A percentile compares a stretch with the other conserved stretches of the same genome.
Evolutionary conservation across 2,329 filamentous ascomycete species (phyloP).

Genomic region (Pseudocercospora vitis): DNA sequence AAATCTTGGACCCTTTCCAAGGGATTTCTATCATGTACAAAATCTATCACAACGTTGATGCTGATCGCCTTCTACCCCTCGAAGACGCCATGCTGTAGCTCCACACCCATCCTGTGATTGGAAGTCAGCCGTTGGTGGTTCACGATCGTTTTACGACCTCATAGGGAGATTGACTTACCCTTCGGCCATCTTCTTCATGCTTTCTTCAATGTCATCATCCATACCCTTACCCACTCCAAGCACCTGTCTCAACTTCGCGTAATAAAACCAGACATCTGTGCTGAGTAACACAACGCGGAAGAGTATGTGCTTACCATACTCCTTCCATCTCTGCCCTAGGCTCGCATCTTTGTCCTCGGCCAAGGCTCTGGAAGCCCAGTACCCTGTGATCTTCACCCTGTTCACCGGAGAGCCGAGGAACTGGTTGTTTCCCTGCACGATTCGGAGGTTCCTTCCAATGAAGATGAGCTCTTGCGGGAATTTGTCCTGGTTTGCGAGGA

Average conservation of each 20-base stretch:
- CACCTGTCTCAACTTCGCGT: conserved; percentile 73
- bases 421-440: conserved; percentile 91
- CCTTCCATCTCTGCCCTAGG: conserved; percentile 61
- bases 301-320: conserved; percentile 75
- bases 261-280: conserved; percentile 81
- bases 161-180: conserved; percentile 30
- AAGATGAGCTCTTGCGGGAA: conserved; percentile 91
- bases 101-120: conserved; percentile 73
- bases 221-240: conserved; percentile 77
- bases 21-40: background rate
- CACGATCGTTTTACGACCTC: background rate
- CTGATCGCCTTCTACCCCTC: conserved; percentile 60
- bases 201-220: conserved; percentile 89
- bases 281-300: conserved; percentile 75
- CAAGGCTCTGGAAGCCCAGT: conserved; percentile 84
- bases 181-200: conserved; percentile 83
- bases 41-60: background rate
- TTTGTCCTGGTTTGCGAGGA: conserved; percentile 81
- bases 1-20: background rate
- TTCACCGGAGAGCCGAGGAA: conserved; percentile 87
- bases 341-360: conserved; percentile 69
- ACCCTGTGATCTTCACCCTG: conserved; percentile 87
- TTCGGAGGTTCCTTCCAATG: conserved; percentile 86
- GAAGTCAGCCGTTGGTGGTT: conserved; percentile 26
- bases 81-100: conserved; percentile 85